Base-by-base conservation (phyloP, 768 basidiomycete species). In the Leucogyrophana mollusca region DNA sequence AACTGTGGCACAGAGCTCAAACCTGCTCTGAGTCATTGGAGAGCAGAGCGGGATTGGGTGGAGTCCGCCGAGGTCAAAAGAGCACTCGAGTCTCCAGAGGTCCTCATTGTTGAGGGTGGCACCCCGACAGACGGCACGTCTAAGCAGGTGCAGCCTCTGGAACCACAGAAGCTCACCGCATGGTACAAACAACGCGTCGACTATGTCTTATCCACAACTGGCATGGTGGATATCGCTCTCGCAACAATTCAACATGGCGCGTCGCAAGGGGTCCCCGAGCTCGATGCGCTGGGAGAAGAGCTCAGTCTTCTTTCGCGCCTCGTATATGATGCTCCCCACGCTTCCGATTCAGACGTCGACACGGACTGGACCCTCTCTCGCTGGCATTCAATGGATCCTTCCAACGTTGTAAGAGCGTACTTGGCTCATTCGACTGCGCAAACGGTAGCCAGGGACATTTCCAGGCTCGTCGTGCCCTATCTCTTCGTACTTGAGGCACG, bases 201-300 rank as follows among this genome's bases (percentile, higher is more conserved):
- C 33, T 51, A 57, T 11, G 76, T 92, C 49, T 77, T 94, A 21
- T 61, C 70, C 6, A 69, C 72, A 0, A 83, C 85, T 0, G 94
- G 93, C 1, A 78, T 92, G 67, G 69, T 94, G 34, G 87, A 94
- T 55, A 64, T 80, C 25, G 90, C 93, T 4, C 73, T 98, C 16
- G 78, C 81, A 6, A 73, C 87, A 36, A 76, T 92, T 8, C 94
- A 96, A 61, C 84, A 95, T 52, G 94, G 84, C 11, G 93, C 87
- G 9, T 85, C 92, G 7, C 80, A 82, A 54, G 87, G 86, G 11
- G 72, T 96, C 10, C 76, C 82, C 16, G 80, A 72, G 1, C 77
- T 99, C 34, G 94, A 95, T 54, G 82, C 83, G 57, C 65, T 94
- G 3, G 95, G 94, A 2, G 95, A 97, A 69, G 94, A 98, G 43